A percentile compares a stretch with the other conserved stretches of the same genome.
Evolutionary conservation across 768 basidiomycete species (phyloP).

Genomic region (Rhizopogon roseolus): DNA sequence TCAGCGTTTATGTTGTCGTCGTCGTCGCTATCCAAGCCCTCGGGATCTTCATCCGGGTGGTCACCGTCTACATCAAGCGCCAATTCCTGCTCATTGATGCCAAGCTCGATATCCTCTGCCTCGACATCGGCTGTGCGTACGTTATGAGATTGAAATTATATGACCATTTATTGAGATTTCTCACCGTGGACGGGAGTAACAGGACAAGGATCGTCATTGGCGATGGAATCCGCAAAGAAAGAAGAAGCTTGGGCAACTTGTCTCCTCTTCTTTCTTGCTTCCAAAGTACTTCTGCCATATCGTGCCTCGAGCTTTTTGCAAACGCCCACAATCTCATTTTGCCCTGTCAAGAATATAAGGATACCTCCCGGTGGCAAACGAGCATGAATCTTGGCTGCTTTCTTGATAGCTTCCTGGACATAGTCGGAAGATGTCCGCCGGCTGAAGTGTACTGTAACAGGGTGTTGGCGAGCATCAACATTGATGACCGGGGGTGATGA

Average conservation of each 20-base stretch:
- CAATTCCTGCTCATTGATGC: slow-evolving; percentile 41
- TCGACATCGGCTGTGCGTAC: slow-evolving; percentile 61
- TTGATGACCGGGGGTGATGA: slow-evolving; percentile 88
- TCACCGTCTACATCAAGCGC: slow-evolving; percentile 67
- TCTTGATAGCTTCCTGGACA: slow-evolving; percentile 84
- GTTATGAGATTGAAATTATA: neutral
- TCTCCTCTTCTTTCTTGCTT: slow-evolving; percentile 41
- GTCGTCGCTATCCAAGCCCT: slow-evolving; percentile 71
- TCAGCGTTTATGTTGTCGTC: slow-evolving; percentile 49
- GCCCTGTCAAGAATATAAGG: slow-evolving; percentile 91
- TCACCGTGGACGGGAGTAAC: slow-evolving; percentile 17
- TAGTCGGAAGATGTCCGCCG: slow-evolving; percentile 85
- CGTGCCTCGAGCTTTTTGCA: slow-evolving; percentile 76
- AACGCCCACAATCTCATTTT: slow-evolving; percentile 87
- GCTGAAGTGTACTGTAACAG: slow-evolving; percentile 93
- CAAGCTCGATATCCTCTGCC: slow-evolving; percentile 76
- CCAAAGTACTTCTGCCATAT: slow-evolving; percentile 65
- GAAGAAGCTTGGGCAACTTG: slow-evolving; percentile 18
- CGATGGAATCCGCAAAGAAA: slow-evolving; percentile 21
- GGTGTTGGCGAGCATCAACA: slow-evolving; percentile 87
- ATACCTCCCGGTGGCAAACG: slow-evolving; percentile 91
- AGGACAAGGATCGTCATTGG: slow-evolving; percentile 5
- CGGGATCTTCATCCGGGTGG: slow-evolving; percentile 60
- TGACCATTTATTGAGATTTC: neutral
- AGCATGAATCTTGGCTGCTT: slow-evolving; percentile 87